Conservation (phyloP, 768 basidiomycete genomes). For the Leccinum pellstonianum region DNA sequence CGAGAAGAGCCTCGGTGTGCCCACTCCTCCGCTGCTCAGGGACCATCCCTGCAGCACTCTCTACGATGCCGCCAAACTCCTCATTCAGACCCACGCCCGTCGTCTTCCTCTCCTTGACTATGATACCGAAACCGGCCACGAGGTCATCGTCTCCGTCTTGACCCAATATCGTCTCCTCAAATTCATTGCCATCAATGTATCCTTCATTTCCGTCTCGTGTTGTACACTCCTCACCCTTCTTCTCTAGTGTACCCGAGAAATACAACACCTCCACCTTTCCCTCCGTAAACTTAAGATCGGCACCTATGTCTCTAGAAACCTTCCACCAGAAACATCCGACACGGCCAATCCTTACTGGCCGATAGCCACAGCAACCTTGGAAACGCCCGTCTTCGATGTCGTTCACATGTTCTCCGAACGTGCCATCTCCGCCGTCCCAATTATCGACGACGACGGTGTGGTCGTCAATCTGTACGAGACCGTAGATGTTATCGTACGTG, state of each 20-base stretch:
- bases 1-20: conserved; percentile 89
- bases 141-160: conserved; percentile 92
- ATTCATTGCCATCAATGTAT: conserved; percentile 95
- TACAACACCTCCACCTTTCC: conserved; percentile 74
- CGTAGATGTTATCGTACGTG: conserved; percentile 89
- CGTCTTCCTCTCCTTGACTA: conserved; percentile 91
- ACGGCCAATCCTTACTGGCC: conserved; percentile 79
- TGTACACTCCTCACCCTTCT: conserved; percentile 11
- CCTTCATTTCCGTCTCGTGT: conserved; percentile 23
- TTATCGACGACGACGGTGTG: conserved; percentile 87
- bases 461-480: conserved; percentile 98
- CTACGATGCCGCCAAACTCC: conserved; percentile 83
- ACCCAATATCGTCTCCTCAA: conserved; percentile 98
- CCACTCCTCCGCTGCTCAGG: conserved; percentile 83
- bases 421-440: conserved; percentile 95
- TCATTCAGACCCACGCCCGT: conserved; percentile 94
- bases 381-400: conserved; percentile 94
- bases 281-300: conserved; percentile 90
- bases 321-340: conserved; percentile 44
- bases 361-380: conserved; percentile 85
- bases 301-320: conserved; percentile 73
- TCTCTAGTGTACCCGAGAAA: conserved; percentile 78
- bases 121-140: conserved; percentile 91
- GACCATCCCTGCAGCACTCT: conserved; percentile 88
- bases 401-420: conserved; percentile 98